phyloP scores from a whole-genome alignment of 495 filamentous ascomycete species.

The Lepidopterella palustris region DNA sequence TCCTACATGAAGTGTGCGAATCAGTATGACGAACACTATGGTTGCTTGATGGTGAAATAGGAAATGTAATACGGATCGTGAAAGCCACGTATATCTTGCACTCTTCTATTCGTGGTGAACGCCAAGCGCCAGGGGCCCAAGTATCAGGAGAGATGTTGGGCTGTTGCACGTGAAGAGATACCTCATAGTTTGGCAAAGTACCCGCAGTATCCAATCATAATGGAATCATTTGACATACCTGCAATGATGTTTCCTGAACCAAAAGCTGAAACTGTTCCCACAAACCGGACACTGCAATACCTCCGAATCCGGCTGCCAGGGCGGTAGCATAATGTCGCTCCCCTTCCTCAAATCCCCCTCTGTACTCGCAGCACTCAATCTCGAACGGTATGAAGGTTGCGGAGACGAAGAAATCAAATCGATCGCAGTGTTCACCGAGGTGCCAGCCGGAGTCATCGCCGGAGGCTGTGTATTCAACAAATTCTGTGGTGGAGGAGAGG shows the following conservation, averaged over 20 bases:
- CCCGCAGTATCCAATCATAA: background rate
- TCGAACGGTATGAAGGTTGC: conserved; percentile 1
- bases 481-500: too few relatives aligned
- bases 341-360: background rate
- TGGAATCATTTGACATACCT: conserved; percentile 22
- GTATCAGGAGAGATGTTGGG: too few relatives aligned
- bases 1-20: conserved; percentile 45
- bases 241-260: conserved; percentile 26
- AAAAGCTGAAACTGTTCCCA: conserved; percentile 20
- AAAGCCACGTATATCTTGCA: too few relatives aligned
- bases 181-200: too few relatives aligned
- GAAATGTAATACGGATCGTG: too few relatives aligned
- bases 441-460: background rate
- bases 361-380: background rate
- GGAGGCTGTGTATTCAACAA: too few relatives aligned
- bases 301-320: conserved; percentile 27
- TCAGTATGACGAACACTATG: too few relatives aligned
- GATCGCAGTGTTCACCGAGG: background rate
- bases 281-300: conserved; percentile 25
- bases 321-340: conserved; percentile 22
- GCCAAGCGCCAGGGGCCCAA: too few relatives aligned
- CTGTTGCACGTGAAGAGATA: too few relatives aligned
- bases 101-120: too few relatives aligned
- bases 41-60: too few relatives aligned
- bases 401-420: background rate